Evolutionary conservation across 345 rosid species (phyloP).

Genomic region (Laguncularia racemosa): DNA sequence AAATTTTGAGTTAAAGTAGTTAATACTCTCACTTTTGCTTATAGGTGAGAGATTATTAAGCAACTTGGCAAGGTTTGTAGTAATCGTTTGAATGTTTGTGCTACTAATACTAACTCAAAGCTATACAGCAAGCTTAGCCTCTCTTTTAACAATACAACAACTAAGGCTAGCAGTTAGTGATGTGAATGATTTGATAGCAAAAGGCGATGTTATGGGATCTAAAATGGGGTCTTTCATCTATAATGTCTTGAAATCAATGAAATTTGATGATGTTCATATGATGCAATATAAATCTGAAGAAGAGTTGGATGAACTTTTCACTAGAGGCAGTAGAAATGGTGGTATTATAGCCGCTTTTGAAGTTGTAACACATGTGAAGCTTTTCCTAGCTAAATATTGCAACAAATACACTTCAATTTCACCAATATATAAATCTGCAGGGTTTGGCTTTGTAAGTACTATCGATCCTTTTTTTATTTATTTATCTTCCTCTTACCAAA

Average conservation of each 20-base stretch:
- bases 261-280: conserved; percentile 8
- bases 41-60: conserved; percentile 39
- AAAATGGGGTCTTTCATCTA: no score
- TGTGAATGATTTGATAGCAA: conserved; percentile 5
- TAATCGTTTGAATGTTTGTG: conserved; percentile 43
- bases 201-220: background rate
- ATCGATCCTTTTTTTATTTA: no score
- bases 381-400: conserved; percentile 31
- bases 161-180: conserved; percentile 19
- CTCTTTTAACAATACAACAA: conserved; percentile 33
- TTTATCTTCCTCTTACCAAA: no score
- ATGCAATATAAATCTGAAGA: conserved; percentile 4
- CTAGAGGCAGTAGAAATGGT: conserved; percentile 10
- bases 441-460: conserved; percentile 27
- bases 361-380: conserved; percentile 33
- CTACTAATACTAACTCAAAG: conserved; percentile 41
- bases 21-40: background rate
- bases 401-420: conserved; percentile 21
- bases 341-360: conserved; percentile 24
- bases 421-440: conserved; percentile 11
- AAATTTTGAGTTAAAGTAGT: background rate
- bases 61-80: conserved; percentile 36
- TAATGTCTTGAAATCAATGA: background rate
- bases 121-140: conserved; percentile 45
- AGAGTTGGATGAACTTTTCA: conserved; percentile 21